phyloP scores from a whole-genome alignment of 352 stramenopile species.

The Pythium graminicola region DNA sequence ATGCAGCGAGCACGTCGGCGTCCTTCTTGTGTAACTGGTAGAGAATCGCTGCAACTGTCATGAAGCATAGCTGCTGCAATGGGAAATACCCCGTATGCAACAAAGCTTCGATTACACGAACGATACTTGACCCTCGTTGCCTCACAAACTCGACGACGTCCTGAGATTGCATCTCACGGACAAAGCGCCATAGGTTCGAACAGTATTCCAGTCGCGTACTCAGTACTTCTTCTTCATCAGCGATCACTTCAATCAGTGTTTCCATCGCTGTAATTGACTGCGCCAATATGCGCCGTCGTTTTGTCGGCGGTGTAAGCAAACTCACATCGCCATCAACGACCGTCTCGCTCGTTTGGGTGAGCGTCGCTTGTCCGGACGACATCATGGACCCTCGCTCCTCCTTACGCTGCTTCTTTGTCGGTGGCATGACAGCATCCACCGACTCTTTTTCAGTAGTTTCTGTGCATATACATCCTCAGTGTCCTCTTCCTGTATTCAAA shows the following conservation, averaged over 20 bases:
- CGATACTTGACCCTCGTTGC: conserved; percentile 18
- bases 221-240: conserved; percentile 31
- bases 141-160: conserved; percentile 30
- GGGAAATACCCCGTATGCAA: conserved; percentile 53
- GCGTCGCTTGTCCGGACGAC: not conserved
- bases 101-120: conserved; percentile 35
- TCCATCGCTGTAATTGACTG: conserved; percentile 19
- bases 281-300: conserved; percentile 18
- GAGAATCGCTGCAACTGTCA: conserved; percentile 37
- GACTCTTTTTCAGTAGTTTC: conserved; percentile 11
- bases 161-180: conserved; percentile 14
- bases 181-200: conserved; percentile 29
- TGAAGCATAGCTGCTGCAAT: conserved; percentile 58
- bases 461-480: not conserved
- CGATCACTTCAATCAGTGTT: conserved; percentile 24
- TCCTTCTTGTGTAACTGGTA: conserved; percentile 29
- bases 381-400: not conserved
- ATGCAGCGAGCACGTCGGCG: conserved; percentile 11
- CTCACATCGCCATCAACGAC: conserved; percentile 8
- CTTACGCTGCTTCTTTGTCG: conserved; percentile 14
- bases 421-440: not conserved
- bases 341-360: conserved; percentile 4
- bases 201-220: conserved; percentile 36
- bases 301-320: conserved; percentile 24
- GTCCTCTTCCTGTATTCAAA: conserved; percentile 13